Evolutionary conservation across 2,329 filamentous ascomycete species (phyloP).

Genomic region (Phyllosticta capitalensis): DNA sequence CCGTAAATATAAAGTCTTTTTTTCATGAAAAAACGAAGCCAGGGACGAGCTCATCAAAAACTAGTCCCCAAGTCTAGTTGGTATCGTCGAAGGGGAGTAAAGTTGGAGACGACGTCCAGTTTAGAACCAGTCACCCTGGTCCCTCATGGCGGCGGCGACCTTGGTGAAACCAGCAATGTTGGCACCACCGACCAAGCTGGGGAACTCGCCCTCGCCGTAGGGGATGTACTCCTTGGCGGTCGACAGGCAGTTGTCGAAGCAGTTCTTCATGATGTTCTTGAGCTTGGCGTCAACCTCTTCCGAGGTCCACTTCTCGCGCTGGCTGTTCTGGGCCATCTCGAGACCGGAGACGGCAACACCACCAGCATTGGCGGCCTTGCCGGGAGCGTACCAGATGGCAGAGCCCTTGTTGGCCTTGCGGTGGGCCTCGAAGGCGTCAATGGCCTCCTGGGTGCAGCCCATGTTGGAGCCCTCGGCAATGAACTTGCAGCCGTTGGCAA

Average conservation of each 20-base stretch:
- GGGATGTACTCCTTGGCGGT: constrained; percentile 85
- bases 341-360: constrained; percentile 95
- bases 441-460: constrained; percentile 94
- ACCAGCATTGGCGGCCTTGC: constrained; percentile 92
- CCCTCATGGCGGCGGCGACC: constrained; percentile 87
- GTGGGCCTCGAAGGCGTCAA: constrained; percentile 79
- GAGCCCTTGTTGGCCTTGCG: constrained; percentile 58
- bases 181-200: constrained; percentile 81
- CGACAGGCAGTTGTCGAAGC: constrained; percentile 79
- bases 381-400: constrained; percentile 91
- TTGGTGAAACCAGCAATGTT: constrained; percentile 98
- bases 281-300: constrained; percentile 89
- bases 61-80: neutral
- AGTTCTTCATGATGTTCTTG: constrained; percentile 88
- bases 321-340: constrained; percentile 98
- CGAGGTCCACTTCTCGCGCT: constrained; percentile 72
- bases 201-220: constrained; percentile 70
- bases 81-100: neutral
- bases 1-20: neutral
- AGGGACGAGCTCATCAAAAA: neutral
- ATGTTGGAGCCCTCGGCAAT: constrained; percentile 98
- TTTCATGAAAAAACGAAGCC: neutral
- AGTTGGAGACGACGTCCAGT: neutral
- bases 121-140: constrained; percentile 90
- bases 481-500: constrained; percentile 67